Evolutionary conservation across 768 basidiomycete genomes (phyloP).

Genomic region (Ephemerocybe angulata): DNA sequence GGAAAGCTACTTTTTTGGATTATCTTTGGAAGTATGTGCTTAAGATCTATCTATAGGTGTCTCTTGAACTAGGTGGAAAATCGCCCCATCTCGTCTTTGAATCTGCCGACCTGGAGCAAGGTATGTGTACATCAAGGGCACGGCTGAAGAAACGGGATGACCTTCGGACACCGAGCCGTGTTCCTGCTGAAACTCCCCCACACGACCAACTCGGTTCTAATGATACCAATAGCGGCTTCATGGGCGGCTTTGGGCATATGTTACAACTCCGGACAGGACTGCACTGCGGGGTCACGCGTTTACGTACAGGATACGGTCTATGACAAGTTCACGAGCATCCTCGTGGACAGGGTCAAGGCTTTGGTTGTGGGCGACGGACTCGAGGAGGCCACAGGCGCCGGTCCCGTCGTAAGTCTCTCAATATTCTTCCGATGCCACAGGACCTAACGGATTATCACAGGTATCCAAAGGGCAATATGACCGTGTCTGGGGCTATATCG

Average conservation of each 20-base stretch:
- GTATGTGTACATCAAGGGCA: conserved; percentile 28
- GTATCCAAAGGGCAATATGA: conserved; percentile 84
- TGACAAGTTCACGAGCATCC: conserved; percentile 71
- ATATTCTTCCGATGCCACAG: not conserved
- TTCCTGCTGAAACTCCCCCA: no score
- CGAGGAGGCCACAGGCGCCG: conserved; percentile 68
- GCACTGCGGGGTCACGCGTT: conserved; percentile 86
- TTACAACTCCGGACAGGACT: conserved; percentile 91
- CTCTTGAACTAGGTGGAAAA: conserved; percentile 93
- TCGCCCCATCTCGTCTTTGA: conserved; percentile 87
- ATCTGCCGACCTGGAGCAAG: conserved; percentile 87
- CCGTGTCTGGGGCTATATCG: conserved; percentile 84
- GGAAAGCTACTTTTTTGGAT: conserved; percentile 32
- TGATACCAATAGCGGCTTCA: conserved; percentile 53
- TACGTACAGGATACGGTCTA: conserved; percentile 87
- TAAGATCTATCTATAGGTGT: conserved; percentile 47
- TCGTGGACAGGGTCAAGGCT: conserved; percentile 64
- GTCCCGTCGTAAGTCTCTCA: conserved; percentile 73
- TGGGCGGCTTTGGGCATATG: conserved; percentile 87
- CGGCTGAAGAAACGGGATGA: no score
- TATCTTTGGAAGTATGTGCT: not conserved
- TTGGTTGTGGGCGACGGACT: conserved; percentile 80
- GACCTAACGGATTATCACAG: conserved; percentile 30
- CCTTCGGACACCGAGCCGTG: no score
- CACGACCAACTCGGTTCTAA: not conserved